Evolutionary conservation across 2,329 filamentous ascomycete genomes (phyloP).

Genomic region (Sordariomycetes sp.): DNA sequence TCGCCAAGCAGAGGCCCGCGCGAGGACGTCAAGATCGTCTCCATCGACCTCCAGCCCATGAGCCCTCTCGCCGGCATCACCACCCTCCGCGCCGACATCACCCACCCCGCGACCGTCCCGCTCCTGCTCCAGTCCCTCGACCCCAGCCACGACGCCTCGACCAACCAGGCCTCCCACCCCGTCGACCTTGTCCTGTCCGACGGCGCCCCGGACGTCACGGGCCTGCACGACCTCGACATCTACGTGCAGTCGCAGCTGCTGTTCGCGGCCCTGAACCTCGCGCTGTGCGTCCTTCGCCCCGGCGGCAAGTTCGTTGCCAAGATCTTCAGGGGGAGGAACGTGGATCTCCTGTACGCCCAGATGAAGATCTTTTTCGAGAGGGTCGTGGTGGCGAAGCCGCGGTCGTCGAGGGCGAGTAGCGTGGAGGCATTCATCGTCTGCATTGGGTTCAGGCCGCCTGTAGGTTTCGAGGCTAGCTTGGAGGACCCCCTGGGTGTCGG

Average conservation of each 20-base stretch:
- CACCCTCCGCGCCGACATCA: conserved; percentile 90
- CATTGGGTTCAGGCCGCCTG: conserved; percentile 73
- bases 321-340: conserved; percentile 89
- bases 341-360: conserved; percentile 92
- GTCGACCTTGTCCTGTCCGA: conserved; percentile 94
- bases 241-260: conserved; percentile 95
- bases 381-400: conserved; percentile 85
- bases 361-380: conserved; percentile 79
- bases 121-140: conserved; percentile 79
- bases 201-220: conserved; percentile 92
- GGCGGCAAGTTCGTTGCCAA: conserved; percentile 97
- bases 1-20: conserved; percentile 21
- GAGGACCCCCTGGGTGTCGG: conserved; percentile 65
- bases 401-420: conserved; percentile 90
- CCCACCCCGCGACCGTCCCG: conserved; percentile 89
- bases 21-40: conserved; percentile 83
- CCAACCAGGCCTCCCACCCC: conserved; percentile 53
- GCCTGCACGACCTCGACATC: conserved; percentile 93
- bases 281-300: conserved; percentile 81
- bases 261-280: conserved; percentile 86
- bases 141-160: conserved; percentile 46
- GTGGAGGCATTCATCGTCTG: conserved; percentile 97
- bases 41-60: conserved; percentile 94
- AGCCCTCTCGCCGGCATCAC: conserved; percentile 86
- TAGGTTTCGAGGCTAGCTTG: conserved; percentile 63